Base-by-base conservation (phyloP, 441 rosid genomes). In the Populus hybrid region DNA sequence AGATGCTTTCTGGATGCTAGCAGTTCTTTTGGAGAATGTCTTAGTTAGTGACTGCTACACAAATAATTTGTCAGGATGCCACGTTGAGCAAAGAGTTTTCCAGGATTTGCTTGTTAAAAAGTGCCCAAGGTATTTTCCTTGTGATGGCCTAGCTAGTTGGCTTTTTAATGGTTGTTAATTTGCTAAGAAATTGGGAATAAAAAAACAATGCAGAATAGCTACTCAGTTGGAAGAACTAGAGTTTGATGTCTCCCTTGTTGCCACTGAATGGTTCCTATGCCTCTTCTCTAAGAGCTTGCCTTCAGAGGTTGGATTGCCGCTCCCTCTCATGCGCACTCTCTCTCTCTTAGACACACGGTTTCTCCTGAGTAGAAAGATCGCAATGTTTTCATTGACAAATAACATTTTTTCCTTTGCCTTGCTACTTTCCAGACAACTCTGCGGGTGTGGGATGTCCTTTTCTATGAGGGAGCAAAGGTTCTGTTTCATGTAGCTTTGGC, bases 1-100 rank as follows among this genome's bases (percentile, higher is more conserved):
- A 88, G 99, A 96, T 77, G 97, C 94, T 16, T 96, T 96, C 81
- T 96, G 99, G 99, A 94, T 94, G 97, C 88, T 96, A 57, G 96
- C 98, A 2, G 98, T 96, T 65, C 95, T 96, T 57, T 80, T 96
- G 76, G 99, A 96, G 84, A 92, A 96, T 53, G 98, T 96, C 65
- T 83, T 96, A 86, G 99, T 92, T 50, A 95, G 84, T 84, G 98
- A 96, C 83, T 96, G 99, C 84, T 96, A 96, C 79, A 90, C 98
- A 68, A 96, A 81, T 67, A 94, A 96, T 86, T 85, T 96, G 73
- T 92, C 98, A 36, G 98, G 99, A 72, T 96, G 98, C 82, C 98
- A 96, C 79, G 98, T 96, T 36, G 99, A 96, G 79, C 99, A 96
- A 80, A 86, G 99, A 79, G 99, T 94, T 69, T 94, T 96, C 84